These are phyloP conservation scores for Puccinia triticina DNA, from an alignment of 1,284 basidiomycete genomes.

Conservation along the genomic window DNA sequence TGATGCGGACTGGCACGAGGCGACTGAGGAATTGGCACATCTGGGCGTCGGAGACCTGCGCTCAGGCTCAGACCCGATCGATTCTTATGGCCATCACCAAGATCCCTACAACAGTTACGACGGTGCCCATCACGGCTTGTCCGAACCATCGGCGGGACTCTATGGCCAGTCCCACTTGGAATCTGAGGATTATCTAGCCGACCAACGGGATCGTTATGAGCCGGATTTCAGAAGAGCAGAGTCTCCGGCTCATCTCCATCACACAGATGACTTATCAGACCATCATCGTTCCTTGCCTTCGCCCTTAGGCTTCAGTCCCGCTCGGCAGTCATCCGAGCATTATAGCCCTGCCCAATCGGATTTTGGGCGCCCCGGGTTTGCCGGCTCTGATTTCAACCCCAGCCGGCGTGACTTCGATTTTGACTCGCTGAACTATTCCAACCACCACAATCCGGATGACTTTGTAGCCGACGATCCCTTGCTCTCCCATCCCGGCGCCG, in stretches of 20 bases:
- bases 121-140: too few species aligned
- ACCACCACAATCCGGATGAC: background rate
- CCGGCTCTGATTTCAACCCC: background rate
- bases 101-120: background rate
- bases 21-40: conserved; percentile 26
- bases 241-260: background rate
- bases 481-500: background rate
- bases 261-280: background rate
- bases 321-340: background rate
- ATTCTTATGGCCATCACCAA: background rate
- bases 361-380: background rate
- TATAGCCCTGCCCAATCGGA: background rate
- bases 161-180: too few species aligned
- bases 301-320: background rate
- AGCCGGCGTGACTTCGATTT: background rate
- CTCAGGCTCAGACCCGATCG: background rate
- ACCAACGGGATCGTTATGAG: background rate
- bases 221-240: background rate
- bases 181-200: too few species aligned
- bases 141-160: too few species aligned
- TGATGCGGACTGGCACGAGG: conserved; percentile 35
- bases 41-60: background rate
- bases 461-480: background rate
- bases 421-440: background rate
- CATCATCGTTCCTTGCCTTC: background rate